phyloP scores from a whole-genome alignment of 371 early-diverging fungal genomes.

The Apophysomyces ossiformis region DNA sequence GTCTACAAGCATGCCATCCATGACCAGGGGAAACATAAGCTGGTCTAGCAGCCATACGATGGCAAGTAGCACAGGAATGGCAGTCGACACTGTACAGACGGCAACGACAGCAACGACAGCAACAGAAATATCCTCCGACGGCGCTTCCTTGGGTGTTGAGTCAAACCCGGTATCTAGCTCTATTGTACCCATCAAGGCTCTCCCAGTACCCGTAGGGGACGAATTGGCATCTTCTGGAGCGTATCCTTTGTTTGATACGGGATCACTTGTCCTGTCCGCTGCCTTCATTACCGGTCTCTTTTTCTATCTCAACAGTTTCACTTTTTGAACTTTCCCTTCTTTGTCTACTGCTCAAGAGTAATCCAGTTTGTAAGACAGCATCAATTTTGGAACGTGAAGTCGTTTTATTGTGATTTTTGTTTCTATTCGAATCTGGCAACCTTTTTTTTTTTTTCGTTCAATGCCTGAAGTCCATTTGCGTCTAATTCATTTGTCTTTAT shows the following conservation, averaged over 20 bases:
- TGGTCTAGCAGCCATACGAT: background rate
- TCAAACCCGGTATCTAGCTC: background rate
- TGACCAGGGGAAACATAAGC: too few species aligned
- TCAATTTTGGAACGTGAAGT: too few species aligned
- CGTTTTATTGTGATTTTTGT: too few species aligned
- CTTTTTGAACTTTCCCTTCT: constrained; percentile 6
- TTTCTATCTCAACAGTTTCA: background rate
- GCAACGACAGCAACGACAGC: too few species aligned
- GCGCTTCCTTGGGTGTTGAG: too few species aligned
- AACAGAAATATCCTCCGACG: too few species aligned
- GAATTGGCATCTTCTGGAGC: background rate
- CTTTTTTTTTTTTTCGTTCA: too few species aligned
- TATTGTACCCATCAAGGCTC: constrained; percentile 2
- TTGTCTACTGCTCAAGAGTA: background rate
- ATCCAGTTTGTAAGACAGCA: too few species aligned
- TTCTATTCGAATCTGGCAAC: too few species aligned
- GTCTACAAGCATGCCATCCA: background rate
- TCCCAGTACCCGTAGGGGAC: background rate
- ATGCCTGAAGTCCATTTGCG: too few species aligned
- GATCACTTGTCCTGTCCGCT: constrained; percentile 2
- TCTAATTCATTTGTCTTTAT: too few species aligned
- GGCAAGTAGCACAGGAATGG: background rate
- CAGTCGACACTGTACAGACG: background rate
- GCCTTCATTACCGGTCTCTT: background rate
- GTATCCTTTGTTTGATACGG: constrained; percentile 12